A percentile compares a stretch with the other conserved stretches of the same genome.
phyloP scores from a whole-genome alignment of 1,284 basidiomycete genomes.

The Chiua sp. region DNA sequence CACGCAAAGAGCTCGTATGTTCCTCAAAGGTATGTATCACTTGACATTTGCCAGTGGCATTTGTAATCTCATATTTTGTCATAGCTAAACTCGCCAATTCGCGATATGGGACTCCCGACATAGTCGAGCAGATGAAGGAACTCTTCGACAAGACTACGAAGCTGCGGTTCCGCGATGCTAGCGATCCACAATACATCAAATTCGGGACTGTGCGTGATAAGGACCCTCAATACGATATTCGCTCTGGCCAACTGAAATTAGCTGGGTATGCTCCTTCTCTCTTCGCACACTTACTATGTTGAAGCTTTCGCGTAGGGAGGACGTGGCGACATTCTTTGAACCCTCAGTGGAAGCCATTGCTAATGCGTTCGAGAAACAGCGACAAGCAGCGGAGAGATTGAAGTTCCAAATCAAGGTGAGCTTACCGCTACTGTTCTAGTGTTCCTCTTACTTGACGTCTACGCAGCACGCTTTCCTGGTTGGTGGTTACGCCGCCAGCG shows the following conservation, averaged over 20 bases:
- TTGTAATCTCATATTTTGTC: background rate
- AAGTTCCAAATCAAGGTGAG: conserved; percentile 38
- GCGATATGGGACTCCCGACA: conserved; percentile 31
- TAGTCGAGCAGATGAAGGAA: conserved; percentile 46
- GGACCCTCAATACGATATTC: conserved; percentile 48
- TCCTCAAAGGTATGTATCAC: conserved; percentile 36
- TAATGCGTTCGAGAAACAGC: conserved; percentile 44
- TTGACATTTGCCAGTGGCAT: background rate
- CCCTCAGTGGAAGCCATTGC: conserved; percentile 50
- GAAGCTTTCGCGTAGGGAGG: conserved; percentile 29
- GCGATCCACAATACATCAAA: conserved; percentile 49
- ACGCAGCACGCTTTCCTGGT: conserved; percentile 32
- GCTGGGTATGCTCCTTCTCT: conserved; percentile 38
- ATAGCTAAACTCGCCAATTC: conserved; percentile 20
- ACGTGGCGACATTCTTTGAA: conserved; percentile 49
- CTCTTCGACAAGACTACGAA: conserved; percentile 57
- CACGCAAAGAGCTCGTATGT: conserved; percentile 42
- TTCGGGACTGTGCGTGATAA: conserved; percentile 53
- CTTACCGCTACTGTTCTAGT: background rate
- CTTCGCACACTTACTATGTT: background rate
- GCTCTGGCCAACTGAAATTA: conserved; percentile 49
- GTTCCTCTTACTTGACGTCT: background rate
- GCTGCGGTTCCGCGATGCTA: conserved; percentile 44
- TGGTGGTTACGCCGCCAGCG: conserved; percentile 56
- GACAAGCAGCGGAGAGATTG: conserved; percentile 13